A percentile compares a stretch with the other conserved stretches of the same genome.
phyloP scores from a whole-genome alignment of 352 stramenopile genomes.

The Phytopythium mirpurense region DNA sequence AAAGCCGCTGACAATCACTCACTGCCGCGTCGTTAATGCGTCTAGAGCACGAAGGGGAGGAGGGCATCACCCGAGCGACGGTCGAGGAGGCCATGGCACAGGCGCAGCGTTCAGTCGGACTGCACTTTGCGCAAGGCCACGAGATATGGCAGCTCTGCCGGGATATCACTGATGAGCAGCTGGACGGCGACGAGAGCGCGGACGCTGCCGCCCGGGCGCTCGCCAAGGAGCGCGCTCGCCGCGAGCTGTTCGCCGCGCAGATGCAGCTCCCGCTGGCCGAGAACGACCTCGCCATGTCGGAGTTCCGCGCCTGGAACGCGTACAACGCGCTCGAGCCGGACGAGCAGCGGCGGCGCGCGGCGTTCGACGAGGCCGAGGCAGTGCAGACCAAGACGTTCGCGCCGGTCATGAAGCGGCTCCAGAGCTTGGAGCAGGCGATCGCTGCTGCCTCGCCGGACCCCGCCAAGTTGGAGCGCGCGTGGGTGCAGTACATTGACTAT shows the following conservation, averaged over 20 bases:
- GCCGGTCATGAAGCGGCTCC: conserved; percentile 58
- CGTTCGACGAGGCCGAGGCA: conserved; percentile 23
- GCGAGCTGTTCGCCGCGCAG: conserved; percentile 43
- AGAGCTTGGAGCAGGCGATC: conserved; percentile 38
- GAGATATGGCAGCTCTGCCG: conserved; percentile 56
- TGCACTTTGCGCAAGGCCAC: conserved; percentile 52
- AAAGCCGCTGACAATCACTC: no score
- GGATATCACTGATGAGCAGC: conserved; percentile 29
- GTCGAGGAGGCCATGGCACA: conserved; percentile 26
- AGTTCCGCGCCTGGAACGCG: conserved; percentile 63
- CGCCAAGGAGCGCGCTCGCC: conserved; percentile 31
- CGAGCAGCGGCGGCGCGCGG: conserved; percentile 4
- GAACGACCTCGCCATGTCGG: conserved; percentile 70
- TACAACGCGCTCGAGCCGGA: conserved; percentile 47
- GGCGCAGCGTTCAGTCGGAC: conserved; percentile 27
- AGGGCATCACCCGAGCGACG: conserved; percentile 6
- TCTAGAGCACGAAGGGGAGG: conserved; percentile 10
- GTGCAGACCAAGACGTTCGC: conserved; percentile 37
- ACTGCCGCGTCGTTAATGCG: neutral
- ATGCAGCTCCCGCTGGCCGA: conserved; percentile 59
- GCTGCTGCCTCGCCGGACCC: conserved; percentile 10
- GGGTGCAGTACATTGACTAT: conserved; percentile 67
- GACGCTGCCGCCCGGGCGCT: neutral
- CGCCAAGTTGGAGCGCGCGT: conserved; percentile 24
- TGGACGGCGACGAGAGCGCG: conserved; percentile 16